Evolutionary conservation across 2,329 filamentous ascomycete species (phyloP), one percentile per base, ranked within the genome.

Genomic region (Colletotrichum kahawae): DNA sequence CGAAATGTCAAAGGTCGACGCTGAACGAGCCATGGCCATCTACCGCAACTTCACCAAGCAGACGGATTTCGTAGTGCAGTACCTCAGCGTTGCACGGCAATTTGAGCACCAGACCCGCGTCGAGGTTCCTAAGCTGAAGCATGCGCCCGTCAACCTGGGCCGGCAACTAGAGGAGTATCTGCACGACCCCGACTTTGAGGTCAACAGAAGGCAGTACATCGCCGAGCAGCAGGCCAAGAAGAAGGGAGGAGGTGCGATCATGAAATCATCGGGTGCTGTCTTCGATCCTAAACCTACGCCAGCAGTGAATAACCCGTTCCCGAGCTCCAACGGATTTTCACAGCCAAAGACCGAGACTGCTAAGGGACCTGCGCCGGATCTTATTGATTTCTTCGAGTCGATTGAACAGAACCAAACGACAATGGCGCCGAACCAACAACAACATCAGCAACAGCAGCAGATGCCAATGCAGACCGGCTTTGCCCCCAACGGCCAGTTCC

Each of bases 111-210:
- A 96, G 77, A 99, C 97, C 7, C 90, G 96, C 76, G 91, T 99
- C 51, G 95, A 98, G 81, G 97, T 99, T 9, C 97, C 97, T 12
- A 98, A 98, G 86, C 90, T 99, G 78, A 98, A 98, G 86, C 97
- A 99, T 83, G 97, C 97, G 7, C 97, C 97, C 1, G 96, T 97
- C 2, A 98, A 97, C 81, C 86, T 99, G 67, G 95, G 95, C 18
- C 93, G 93, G 31, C 95, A 98, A 71, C 89, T 99, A 31, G 95
- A 98, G 83, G 97, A 99, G 79, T 98, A 99, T 82, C 87, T 99
- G 60, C 93, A 96, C 77, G 97, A 99, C 80, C 93, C 95, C 4
- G 97, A 99, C 83, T 99, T 99, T 80, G 97, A 99, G 79, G 90
- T 96, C 71, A 97, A 98, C 79, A 91, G 97, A 76, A 90, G 95